phyloP scores from a whole-genome alignment of 139 green algal species.

The Chlamydomonas applanata region DNA sequence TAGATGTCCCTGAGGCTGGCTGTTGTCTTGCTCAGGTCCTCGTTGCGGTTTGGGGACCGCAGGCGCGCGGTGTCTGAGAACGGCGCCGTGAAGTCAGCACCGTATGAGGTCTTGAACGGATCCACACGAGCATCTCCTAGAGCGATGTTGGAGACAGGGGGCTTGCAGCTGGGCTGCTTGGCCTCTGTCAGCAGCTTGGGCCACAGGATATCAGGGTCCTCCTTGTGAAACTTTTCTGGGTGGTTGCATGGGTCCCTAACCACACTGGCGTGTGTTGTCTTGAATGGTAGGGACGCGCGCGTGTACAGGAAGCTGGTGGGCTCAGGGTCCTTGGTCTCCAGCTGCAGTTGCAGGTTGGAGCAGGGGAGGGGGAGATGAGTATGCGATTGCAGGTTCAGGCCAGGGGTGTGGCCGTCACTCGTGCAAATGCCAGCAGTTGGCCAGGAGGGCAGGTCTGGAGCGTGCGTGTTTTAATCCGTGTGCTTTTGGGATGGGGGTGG shows the following conservation, averaged over 20 bases:
- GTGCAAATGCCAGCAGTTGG: too few species aligned
- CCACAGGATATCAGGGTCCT: constrained; percentile 63
- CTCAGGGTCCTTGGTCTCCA: constrained; percentile 53
- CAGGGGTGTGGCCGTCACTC: too few species aligned
- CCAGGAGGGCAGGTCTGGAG: too few species aligned
- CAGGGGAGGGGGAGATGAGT: too few species aligned
- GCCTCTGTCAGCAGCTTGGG: constrained; percentile 48
- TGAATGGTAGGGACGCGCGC: constrained; percentile 30
- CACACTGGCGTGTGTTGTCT: constrained; percentile 13
- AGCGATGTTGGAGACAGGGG: constrained; percentile 57
- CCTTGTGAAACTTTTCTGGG: constrained; percentile 47
- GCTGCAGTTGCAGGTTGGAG: too few species aligned
- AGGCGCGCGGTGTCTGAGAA: constrained; percentile 50
- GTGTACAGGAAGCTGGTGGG: constrained; percentile 64
- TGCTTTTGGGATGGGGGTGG: too few species aligned
- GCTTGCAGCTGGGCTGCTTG: constrained; percentile 60
- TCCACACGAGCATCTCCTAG: constrained; percentile 67
- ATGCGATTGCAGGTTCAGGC: too few species aligned
- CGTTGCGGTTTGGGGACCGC: constrained; percentile 75
- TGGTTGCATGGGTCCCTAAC: constrained; percentile 62
- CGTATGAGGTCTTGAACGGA: constrained; percentile 70
- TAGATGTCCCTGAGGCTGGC: constrained; percentile 63
- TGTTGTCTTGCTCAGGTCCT: constrained; percentile 59
- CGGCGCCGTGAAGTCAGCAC: constrained; percentile 62
- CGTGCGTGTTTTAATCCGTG: too few species aligned